phyloP scores from a whole-genome alignment of 345 rosid genomes.

The Citrus mangshanensis region DNA sequence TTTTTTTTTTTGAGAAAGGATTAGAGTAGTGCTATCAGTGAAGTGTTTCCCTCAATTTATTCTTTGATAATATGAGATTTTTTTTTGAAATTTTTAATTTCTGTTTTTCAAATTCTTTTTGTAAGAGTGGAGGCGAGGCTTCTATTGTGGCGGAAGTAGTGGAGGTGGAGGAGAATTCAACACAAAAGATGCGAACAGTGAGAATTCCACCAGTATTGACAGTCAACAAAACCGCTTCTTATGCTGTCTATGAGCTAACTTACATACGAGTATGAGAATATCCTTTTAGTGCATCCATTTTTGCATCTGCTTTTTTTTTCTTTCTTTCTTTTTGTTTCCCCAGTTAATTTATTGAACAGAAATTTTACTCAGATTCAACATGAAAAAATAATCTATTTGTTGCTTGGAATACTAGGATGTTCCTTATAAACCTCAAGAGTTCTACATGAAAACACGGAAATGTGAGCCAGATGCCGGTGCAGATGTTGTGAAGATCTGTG shows the following conservation, averaged over 20 bases:
- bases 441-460: slow-evolving; percentile 63
- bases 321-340: not conserved
- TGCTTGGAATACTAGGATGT: slow-evolving; percentile 49
- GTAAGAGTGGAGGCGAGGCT: slow-evolving; percentile 84
- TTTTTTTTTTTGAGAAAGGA: not conserved
- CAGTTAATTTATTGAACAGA: not conserved
- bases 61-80: not conserved
- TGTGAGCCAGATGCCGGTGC: slow-evolving; percentile 76
- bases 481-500: slow-evolving; percentile 63
- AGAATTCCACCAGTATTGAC: slow-evolving; percentile 79
- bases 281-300: not conserved
- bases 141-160: slow-evolving; percentile 85
- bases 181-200: slow-evolving; percentile 63
- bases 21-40: not conserved
- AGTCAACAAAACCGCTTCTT: slow-evolving; percentile 74
- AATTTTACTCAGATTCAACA: not conserved
- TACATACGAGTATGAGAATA: slow-evolving; percentile 52
- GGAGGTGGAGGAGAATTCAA: slow-evolving; percentile 91
- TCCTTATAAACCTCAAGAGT: slow-evolving; percentile 77
- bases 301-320: not conserved
- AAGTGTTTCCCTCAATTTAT: not conserved
- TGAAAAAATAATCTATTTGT: not conserved
- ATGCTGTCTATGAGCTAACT: slow-evolving; percentile 70
- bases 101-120: not conserved
- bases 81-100: not conserved